phyloP scores from a whole-genome alignment of 2,329 filamentous ascomycete species.

The Xylariaceae sp. region DNA sequence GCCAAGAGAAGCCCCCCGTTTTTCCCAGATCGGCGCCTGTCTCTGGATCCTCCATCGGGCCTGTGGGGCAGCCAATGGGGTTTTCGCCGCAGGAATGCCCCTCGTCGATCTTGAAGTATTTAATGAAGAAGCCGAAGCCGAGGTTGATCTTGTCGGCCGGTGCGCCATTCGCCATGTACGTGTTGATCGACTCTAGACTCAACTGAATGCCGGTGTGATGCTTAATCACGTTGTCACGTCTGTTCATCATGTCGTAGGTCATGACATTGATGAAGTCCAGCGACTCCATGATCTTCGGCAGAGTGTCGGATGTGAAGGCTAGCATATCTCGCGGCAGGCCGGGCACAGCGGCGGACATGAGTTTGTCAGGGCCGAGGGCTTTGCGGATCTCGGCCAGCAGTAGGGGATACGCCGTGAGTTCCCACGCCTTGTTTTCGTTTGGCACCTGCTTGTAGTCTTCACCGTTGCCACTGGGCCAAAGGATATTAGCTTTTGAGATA shows the following conservation, averaged over 20 bases:
- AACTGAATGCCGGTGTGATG: conserved; percentile 57
- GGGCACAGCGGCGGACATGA: conserved; percentile 63
- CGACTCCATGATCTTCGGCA: conserved; percentile 52
- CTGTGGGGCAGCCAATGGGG: conserved; percentile 54
- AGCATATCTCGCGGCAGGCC: conserved; percentile 60
- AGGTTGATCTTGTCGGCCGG: conserved; percentile 53
- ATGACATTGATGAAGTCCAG: conserved; percentile 67
- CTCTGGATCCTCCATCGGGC: conserved; percentile 52
- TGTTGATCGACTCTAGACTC: conserved; percentile 50
- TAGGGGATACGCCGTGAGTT: conserved; percentile 57
- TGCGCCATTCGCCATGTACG: conserved; percentile 54
- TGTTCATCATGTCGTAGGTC: conserved; percentile 69
- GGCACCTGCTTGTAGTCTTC: conserved; percentile 60
- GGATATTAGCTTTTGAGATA: conserved; percentile 10
- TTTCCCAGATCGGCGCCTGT: conserved; percentile 54
- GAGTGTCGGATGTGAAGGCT: conserved; percentile 53
- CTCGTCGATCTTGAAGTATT: conserved; percentile 56
- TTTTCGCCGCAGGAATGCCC: conserved; percentile 38
- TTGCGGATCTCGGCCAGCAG: conserved; percentile 54
- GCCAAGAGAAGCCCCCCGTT: conserved; percentile 30
- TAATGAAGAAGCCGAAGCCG: conserved; percentile 64
- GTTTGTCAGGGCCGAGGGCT: conserved; percentile 51
- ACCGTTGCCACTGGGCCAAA: conserved; percentile 52
- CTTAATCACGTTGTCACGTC: conserved; percentile 58
- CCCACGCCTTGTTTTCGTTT: conserved; percentile 52